Conservation (phyloP, 192 early-diverging fungal genomes). For the Backusella australiensis region DNA sequence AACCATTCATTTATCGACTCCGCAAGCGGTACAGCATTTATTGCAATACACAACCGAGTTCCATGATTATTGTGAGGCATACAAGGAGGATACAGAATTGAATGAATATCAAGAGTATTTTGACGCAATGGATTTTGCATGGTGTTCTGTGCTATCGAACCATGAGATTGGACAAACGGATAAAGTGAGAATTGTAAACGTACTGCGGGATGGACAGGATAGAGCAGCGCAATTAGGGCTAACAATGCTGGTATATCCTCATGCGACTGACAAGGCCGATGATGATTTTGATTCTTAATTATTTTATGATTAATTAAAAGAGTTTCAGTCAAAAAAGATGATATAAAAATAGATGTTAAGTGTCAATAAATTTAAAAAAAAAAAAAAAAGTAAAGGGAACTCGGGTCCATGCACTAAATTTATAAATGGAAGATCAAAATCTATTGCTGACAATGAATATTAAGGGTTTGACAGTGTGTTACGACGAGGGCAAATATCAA, state of each 20-base stretch:
- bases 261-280: not conserved
- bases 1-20: not conserved
- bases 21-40: constrained; percentile 6
- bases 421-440: constrained; percentile 4
- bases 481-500: not conserved
- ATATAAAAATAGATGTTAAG: not conserved
- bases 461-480: constrained; percentile 1
- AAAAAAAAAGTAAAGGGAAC: not conserved
- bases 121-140: constrained; percentile 15
- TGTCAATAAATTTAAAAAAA: not conserved
- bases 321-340: not conserved
- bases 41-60: constrained; percentile 10
- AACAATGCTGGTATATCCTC: not conserved
- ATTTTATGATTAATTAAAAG: not conserved
- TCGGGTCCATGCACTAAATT: not conserved
- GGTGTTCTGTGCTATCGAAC: not conserved
- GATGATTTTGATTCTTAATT: not conserved
- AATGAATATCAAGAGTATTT: constrained; percentile 13
- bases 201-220: constrained; percentile 13
- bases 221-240: not conserved
- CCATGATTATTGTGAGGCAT: constrained; percentile 16
- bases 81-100: constrained; percentile 3
- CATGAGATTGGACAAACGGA: not conserved
- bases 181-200: constrained; percentile 16
- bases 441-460: not conserved